Conservation (phyloP, 1,284 basidiomycete genomes). For the Sporisorium scitamineum region DNA sequence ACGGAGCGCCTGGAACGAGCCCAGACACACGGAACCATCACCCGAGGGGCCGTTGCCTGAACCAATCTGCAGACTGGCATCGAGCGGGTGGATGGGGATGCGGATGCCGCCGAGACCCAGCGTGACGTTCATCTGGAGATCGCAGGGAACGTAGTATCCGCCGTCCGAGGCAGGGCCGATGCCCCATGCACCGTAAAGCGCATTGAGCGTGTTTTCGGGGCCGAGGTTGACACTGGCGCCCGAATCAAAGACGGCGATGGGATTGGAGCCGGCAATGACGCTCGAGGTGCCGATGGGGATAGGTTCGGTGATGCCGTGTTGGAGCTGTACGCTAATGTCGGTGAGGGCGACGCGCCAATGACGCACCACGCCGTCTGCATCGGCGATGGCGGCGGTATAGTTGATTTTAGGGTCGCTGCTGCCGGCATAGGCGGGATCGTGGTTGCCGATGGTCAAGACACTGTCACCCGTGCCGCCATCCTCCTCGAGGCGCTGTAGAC, state of each 20-base stretch:
- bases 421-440: slow-evolving; percentile 54
- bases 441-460: slow-evolving; percentile 54
- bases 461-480: slow-evolving; percentile 61
- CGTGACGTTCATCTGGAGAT: slow-evolving; percentile 57
- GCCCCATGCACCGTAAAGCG: slow-evolving; percentile 61
- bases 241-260: slow-evolving; percentile 55
- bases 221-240: slow-evolving; percentile 58
- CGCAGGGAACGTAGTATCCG: slow-evolving; percentile 62
- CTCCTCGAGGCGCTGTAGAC: slow-evolving; percentile 59
- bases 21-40: slow-evolving; percentile 48
- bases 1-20: slow-evolving; percentile 60
- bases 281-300: slow-evolving; percentile 46
- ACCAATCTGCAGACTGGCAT: slow-evolving; percentile 43
- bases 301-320: slow-evolving; percentile 31
- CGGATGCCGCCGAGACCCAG: slow-evolving; percentile 44
- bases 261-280: slow-evolving; percentile 36
- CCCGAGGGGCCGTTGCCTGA: slow-evolving; percentile 33
- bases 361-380: slow-evolving; percentile 51
- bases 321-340: slow-evolving; percentile 43
- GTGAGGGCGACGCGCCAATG: slow-evolving; percentile 56
- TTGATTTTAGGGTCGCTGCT: slow-evolving; percentile 31
- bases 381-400: slow-evolving; percentile 43
- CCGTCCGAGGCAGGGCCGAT: slow-evolving; percentile 57
- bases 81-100: slow-evolving; percentile 62
- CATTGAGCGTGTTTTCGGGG: slow-evolving; percentile 50